Base-by-base conservation (phyloP, 1,139 yeast species). In the Magnusiomyces suaveolens region DNA sequence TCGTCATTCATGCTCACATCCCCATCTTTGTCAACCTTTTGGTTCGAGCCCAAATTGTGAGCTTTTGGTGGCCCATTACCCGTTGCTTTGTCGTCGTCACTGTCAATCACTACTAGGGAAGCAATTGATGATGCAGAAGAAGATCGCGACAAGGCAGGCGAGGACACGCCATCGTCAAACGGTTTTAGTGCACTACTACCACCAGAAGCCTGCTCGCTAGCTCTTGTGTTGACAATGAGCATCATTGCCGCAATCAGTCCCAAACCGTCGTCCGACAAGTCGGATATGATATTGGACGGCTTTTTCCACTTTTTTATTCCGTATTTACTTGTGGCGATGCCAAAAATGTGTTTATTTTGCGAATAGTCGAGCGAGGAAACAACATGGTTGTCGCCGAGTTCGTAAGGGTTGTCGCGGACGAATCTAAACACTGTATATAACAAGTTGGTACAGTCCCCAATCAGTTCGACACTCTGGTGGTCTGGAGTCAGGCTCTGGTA, bases 381-480 rank as follows among this genome's bases (percentile, higher is more conserved):
- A 38, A n/a, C 8, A 38, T 8, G 36, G 12, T 29, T 29, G 36
- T 29, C 12, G 36, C 18, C 43, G 18, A 38, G 18, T 38, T 10
- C 6, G 43, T 38, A 38, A 4, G 43, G 43, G 18, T 10, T 10
- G 8, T 8, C 4, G 10, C 20, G 18, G n/a, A 38, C n/a, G n/a
- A 38, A 38, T 6, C n/a, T 38, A 16, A 38, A 46, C 2, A 46
- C 24, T 16, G 20, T 29, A 24, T 46, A 23, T 10, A 46, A 16
- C 36, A 46, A 26, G 23, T n/a, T 46, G 16, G 29, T 39, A 32
- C 49, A 46, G 25, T 46, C 49, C 25, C 39, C 41, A 46, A 46
- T 46, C 14, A 46, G 25, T 14, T 18, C 49, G 18, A 46, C 41
- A 14, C 16, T 20, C 21, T 23, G n/a, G n/a, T 16, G 4, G 39